Conservation (phyloP, 306 rosid genomes). For the Trichosanthes truncata region DNA sequence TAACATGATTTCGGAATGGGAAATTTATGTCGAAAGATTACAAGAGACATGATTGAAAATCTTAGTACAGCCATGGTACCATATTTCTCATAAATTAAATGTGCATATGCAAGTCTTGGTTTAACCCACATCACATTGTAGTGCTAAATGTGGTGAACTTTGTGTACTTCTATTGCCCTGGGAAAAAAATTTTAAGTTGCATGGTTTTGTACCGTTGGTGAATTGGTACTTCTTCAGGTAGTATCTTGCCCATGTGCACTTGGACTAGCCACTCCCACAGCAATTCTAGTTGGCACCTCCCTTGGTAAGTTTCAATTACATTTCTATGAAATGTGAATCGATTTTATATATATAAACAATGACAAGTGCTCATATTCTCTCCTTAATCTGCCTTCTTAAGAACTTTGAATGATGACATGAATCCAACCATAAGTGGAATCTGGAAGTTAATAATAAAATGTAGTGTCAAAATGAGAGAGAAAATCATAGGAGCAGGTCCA, state of each 20-base stretch:
- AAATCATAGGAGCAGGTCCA: neutral
- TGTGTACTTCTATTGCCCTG: neutral
- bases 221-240: slow-evolving; percentile 42
- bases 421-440: neutral
- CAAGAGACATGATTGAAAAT: neutral
- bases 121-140: neutral
- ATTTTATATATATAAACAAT: neutral
- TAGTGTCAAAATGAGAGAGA: neutral
- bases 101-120: neutral
- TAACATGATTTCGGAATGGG: neutral
- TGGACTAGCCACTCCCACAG: slow-evolving; percentile 98
- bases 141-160: neutral
- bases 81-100: neutral
- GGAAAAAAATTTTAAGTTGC: neutral
- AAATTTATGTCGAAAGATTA: neutral
- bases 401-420: neutral
- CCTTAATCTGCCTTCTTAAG: slow-evolving; percentile 3
- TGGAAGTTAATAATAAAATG: neutral
- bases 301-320: slow-evolving; percentile 41
- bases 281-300: slow-evolving; percentile 95
- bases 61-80: neutral
- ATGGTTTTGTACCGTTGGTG: neutral
- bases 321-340: neutral
- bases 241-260: slow-evolving; percentile 98
- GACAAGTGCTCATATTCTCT: neutral